Evolutionary conservation across 2,329 filamentous ascomycete species (phyloP).

Genomic region (Neopestalotiopsis rosae): DNA sequence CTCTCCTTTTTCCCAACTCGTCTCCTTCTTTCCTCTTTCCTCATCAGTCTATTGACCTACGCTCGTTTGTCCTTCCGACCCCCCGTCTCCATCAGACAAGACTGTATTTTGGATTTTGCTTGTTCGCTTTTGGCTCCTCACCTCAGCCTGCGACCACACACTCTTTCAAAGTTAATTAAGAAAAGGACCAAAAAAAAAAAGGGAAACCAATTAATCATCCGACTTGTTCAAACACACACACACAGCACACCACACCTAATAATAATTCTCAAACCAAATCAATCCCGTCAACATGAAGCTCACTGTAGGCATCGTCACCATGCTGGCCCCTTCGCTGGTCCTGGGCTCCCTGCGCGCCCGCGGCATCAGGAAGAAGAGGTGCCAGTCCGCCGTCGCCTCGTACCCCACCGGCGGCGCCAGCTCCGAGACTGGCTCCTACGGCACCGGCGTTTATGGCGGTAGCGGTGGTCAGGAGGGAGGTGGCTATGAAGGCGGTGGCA

Average conservation of each 20-base stretch:
- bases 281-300: not conserved
- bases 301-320: not conserved
- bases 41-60: not conserved
- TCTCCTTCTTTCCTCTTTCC: not conserved
- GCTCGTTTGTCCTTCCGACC: conserved; percentile 7
- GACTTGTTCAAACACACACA: not conserved
- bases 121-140: not conserved
- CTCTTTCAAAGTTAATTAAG: not conserved
- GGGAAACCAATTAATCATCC: not conserved
- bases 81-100: not conserved
- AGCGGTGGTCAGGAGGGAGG: not conserved
- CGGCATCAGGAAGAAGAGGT: conserved; percentile 8
- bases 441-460: not conserved
- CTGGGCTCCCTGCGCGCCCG: conserved; percentile 1
- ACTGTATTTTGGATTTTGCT: not conserved
- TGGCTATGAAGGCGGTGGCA: not conserved
- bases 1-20: not conserved
- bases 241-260: not conserved
- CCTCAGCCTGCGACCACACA: not conserved
- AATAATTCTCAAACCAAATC: not conserved
- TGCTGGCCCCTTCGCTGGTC: conserved; percentile 8
- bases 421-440: not conserved
- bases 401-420: not conserved
- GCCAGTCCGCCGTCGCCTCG: not conserved
- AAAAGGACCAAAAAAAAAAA: not conserved